Base-by-base conservation (phyloP, 139 green algal species). In the Mychonastes homosphaera region DNA sequence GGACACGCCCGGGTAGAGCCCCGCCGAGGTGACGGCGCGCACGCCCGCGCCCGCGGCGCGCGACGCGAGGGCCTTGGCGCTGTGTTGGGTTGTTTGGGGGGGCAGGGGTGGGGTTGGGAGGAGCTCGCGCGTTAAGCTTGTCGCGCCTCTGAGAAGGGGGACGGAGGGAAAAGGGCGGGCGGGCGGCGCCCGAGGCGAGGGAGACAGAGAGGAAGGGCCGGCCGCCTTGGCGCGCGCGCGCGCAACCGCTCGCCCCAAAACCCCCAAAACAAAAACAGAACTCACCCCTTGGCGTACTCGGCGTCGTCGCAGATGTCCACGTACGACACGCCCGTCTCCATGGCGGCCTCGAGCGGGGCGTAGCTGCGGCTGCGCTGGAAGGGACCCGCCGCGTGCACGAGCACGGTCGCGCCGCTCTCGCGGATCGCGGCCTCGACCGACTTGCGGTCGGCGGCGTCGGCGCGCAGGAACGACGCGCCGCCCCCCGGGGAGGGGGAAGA, bases 261-360 rank as follows among this genome's bases (percentile, higher is more conserved):
- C 23, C 4, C 23, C 4, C 6, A 47, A 24, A 19, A 49, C 7
- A 23, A n/a, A n/a, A 13, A 44, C 15, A 53, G 16, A 53, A 16
- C 64, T 15, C 51, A 85, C 76, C 57, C 45, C 41, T 82, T 65
- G 16, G 78, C 76, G 67, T 88, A 91, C 3, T 73, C 66, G 23
- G 77, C 69, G 67, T 97, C 92, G 59, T 98, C 92, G 45, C 87
- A 96, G 5, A 98, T 86, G 64, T 98, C 92, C 35, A 98, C 69
- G 67, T 98, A 98, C 0, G 85, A 73, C 19, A 75, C 83, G 1
- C 71, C 67, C 1, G 58, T 62, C 0, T 71, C 72, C 0, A 97
- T 87, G n/a, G 76, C 75, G 16, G 87, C 81, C 48, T 95, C 81
- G 35, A 96, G 69, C 4, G 89, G 82, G 4, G 46, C 62, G 63